Evolutionary conservation across 768 basidiomycete genomes (phyloP).

Genomic region (Mycena chlorophos): DNA sequence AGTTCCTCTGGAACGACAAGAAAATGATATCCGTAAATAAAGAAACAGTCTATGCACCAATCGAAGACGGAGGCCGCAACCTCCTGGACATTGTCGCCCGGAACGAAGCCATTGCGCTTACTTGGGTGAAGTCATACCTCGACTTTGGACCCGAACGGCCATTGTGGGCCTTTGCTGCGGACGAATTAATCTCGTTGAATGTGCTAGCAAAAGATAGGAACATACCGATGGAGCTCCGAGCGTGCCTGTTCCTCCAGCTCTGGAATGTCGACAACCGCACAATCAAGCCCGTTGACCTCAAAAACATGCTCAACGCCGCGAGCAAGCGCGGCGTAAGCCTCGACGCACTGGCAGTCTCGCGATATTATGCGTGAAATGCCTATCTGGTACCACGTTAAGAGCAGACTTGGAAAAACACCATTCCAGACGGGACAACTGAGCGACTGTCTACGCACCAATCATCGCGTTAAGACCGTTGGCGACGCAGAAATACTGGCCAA

Average conservation of each 20-base stretch:
- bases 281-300: not conserved
- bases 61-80: not conserved
- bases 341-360: not conserved
- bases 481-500: not conserved
- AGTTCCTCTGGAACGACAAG: conserved; percentile 30
- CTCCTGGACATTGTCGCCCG: not conserved
- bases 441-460: not conserved
- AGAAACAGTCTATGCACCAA: conserved; percentile 23
- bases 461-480: not conserved
- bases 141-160: not conserved
- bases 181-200: not conserved
- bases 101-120: not conserved
- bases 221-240: not conserved
- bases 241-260: not conserved
- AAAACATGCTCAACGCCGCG: not conserved
- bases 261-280: not conserved
- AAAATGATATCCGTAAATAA: conserved; percentile 12
- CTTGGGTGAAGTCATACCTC: not conserved
- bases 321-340: not conserved
- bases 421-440: too few species aligned
- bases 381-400: not conserved
- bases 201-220: not conserved
- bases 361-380: not conserved
- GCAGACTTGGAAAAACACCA: too few species aligned
- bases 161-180: not conserved